phyloP scores from a whole-genome alignment of 2,329 filamentous ascomycete species.

The Cladophialophora chaetospira region DNA sequence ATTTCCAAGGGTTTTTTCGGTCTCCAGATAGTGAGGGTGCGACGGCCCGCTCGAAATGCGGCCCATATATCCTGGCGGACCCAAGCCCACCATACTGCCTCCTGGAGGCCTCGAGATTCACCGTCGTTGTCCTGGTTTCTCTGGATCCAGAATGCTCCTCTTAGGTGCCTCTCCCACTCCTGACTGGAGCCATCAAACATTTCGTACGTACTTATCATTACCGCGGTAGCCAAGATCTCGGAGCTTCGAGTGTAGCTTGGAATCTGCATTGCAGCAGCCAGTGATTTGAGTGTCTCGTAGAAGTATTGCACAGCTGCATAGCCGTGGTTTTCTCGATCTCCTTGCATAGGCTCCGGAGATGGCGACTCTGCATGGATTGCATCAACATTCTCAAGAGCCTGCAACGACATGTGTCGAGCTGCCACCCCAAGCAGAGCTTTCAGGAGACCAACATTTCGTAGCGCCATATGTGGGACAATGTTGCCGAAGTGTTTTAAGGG shows the following conservation, averaged over 20 bases:
- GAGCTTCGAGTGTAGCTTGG: constrained; percentile 59
- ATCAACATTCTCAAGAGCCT: background rate
- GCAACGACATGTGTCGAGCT: constrained; percentile 53
- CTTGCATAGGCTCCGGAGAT: background rate
- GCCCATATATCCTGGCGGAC: constrained; percentile 67
- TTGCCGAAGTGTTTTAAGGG: constrained; percentile 44
- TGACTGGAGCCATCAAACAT: constrained; percentile 54
- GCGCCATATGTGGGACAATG: constrained; percentile 44
- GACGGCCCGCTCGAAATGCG: constrained; percentile 60
- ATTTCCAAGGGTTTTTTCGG: constrained; percentile 53
- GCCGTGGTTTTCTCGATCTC: background rate
- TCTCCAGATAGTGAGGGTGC: constrained; percentile 61
- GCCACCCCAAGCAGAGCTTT: constrained; percentile 61
- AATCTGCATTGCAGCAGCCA: constrained; percentile 62
- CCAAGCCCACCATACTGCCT: constrained; percentile 68
- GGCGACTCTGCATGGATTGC: no score
- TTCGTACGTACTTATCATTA: constrained; percentile 62
- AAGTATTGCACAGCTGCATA: constrained; percentile 43
- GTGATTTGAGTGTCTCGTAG: constrained; percentile 63
- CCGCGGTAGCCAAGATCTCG: constrained; percentile 61
- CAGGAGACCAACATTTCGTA: constrained; percentile 57
- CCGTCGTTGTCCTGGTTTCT: constrained; percentile 64
- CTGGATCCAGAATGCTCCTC: constrained; percentile 68
- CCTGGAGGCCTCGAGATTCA: constrained; percentile 57
- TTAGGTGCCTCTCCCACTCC: constrained; percentile 64